A percentile compares a stretch with the other conserved stretches of the same genome.
phyloP scores from a whole-genome alignment of 768 basidiomycete genomes.

The Exidia glandulosa region DNA sequence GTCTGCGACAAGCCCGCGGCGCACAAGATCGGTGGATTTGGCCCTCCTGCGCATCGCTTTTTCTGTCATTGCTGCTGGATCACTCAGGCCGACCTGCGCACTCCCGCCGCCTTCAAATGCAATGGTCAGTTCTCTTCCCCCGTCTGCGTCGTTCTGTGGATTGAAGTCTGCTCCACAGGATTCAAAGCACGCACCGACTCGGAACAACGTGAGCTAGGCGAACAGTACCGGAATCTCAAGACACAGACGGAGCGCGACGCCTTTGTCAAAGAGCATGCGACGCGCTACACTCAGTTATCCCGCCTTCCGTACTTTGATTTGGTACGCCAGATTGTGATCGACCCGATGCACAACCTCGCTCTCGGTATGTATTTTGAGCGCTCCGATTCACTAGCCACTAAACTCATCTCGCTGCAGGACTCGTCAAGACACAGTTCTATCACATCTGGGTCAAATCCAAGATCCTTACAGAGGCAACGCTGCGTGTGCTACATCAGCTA shows the following conservation, averaged over 20 bases:
- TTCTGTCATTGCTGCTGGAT: conserved; percentile 29
- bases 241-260: conserved; percentile 1
- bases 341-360: conserved; percentile 26
- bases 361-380: conserved; percentile 9
- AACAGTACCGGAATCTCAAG: conserved; percentile 2
- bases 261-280: conserved; percentile 10
- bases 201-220: conserved; percentile 7
- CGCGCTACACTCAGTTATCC: conserved; percentile 16
- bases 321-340: conserved; percentile 16
- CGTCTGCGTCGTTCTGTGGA: no score
- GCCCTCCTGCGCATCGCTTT: conserved; percentile 19
- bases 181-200: conserved; percentile 8
- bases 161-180: no score
- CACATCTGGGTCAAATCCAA: no score
- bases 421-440: no score
- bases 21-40: conserved; percentile 23
- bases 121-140: conserved; percentile 6
- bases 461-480: no score
- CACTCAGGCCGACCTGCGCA: conserved; percentile 13
- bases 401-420: no score
- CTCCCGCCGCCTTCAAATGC: conserved; percentile 10
- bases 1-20: conserved; percentile 30
- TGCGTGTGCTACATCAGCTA: no score
- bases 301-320: conserved; percentile 21
- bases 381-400: no score